Evolutionary conservation across 257 asterid species (phyloP).

Genomic region (Hygrophila difformis): DNA sequence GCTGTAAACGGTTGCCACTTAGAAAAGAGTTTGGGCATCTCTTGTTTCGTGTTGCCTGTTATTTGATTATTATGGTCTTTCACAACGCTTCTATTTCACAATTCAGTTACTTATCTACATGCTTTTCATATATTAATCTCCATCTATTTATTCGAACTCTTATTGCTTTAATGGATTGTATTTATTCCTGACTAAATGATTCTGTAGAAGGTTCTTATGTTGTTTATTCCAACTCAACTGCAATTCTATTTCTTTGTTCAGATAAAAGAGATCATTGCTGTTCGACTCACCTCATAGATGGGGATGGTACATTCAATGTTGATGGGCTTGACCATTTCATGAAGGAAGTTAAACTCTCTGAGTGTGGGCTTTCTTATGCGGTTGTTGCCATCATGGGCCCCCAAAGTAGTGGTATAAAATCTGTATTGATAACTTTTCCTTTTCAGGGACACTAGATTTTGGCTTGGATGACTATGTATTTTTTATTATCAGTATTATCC

Average conservation of each 20-base stretch:
- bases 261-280: slow-evolving; percentile 40
- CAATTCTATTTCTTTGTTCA: slow-evolving; percentile 21
- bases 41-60: too few relatives aligned
- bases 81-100: too few relatives aligned
- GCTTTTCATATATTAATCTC: too few relatives aligned
- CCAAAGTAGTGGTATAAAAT: slow-evolving; percentile 87
- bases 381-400: slow-evolving; percentile 99
- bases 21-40: too few relatives aligned
- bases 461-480: neutral
- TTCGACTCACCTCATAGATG: slow-evolving; percentile 93
- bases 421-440: neutral
- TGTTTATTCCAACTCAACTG: slow-evolving; percentile 15
- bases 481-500: too few relatives aligned
- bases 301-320: slow-evolving; percentile 74
- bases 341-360: slow-evolving; percentile 73
- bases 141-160: too few relatives aligned
- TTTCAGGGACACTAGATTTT: neutral
- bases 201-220: neutral
- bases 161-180: neutral
- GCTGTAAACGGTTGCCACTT: too few relatives aligned
- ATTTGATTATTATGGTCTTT: too few relatives aligned
- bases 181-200: neutral
- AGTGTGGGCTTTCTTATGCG: slow-evolving; percentile 96
- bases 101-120: too few relatives aligned
- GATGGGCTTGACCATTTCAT: slow-evolving; percentile 67